Conservation (phyloP, 257 asterid species). For the Solanum pimpinellifolium region DNA sequence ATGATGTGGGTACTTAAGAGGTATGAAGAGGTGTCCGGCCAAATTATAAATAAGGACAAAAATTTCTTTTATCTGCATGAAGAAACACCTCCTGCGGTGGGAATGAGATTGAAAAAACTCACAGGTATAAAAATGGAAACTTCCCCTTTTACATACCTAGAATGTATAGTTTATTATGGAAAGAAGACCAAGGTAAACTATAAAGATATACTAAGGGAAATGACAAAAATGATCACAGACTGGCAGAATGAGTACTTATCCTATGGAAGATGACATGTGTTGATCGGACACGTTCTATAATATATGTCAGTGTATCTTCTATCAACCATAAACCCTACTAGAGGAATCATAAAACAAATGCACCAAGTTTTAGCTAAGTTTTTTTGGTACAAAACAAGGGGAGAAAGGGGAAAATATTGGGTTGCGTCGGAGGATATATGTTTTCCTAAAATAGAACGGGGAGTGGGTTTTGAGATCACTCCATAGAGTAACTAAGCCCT, state of each 20-base stretch:
- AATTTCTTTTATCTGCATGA: no score
- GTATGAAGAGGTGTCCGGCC: not conserved
- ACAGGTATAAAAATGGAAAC: not conserved
- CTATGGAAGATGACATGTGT: not conserved
- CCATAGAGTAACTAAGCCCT: not conserved
- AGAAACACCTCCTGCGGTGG: not conserved
- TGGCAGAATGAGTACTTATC: not conserved
- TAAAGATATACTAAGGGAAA: not conserved
- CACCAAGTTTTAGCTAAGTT: not conserved
- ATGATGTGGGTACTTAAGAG: not conserved
- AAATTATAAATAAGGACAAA: no score
- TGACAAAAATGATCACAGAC: not conserved
- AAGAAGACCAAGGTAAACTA: not conserved
- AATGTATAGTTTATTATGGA: not conserved
- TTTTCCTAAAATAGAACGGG: not conserved
- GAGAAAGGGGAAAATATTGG: not conserved
- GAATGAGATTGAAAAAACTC: not conserved
- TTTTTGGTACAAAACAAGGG: not conserved
- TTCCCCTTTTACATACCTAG: not conserved
- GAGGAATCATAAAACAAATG: not conserved
- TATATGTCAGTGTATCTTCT: not conserved
- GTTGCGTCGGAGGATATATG: not conserved
- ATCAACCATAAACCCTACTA: not conserved
- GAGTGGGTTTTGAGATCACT: not conserved
- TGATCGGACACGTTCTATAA: no score